Conservation (phyloP, 1,284 basidiomycete genomes). For the Pterulicium gracile region DNA sequence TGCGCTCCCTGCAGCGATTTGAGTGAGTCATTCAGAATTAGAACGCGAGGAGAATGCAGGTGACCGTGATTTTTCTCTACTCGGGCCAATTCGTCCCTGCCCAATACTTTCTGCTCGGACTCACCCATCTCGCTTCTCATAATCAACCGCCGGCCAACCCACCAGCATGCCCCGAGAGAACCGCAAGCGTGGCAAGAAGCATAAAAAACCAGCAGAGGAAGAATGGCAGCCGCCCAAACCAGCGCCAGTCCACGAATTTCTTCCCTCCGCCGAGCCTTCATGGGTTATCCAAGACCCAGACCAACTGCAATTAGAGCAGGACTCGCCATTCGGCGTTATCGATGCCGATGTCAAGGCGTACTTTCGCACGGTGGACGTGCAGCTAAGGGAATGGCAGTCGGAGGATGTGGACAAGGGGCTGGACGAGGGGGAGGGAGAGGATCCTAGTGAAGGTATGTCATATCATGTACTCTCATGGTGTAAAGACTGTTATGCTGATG, state of each 20-base stretch:
- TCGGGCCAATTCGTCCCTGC: background rate
- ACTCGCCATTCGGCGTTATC: slow-evolving; percentile 80
- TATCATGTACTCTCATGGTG: slow-evolving; percentile 4
- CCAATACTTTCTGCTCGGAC: background rate
- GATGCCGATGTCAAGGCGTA: slow-evolving; percentile 87
- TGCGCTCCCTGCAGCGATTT: no score
- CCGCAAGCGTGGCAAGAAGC: slow-evolving; percentile 67
- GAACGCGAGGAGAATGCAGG: no score
- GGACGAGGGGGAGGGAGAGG: slow-evolving; percentile 34
- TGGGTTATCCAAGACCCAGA: slow-evolving; percentile 48
- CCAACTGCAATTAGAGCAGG: slow-evolving; percentile 34
- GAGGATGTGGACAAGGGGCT: slow-evolving; percentile 25
- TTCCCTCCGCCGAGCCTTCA: slow-evolving; percentile 34
- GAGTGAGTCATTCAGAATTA: no score
- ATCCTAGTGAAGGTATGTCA: slow-evolving; percentile 68
- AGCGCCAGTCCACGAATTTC: background rate
- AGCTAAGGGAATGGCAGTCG: slow-evolving; percentile 76
- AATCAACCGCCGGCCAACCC: background rate
- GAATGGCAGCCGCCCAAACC: slow-evolving; percentile 12
- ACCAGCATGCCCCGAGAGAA: slow-evolving; percentile 61
- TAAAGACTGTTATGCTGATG: slow-evolving; percentile 7
- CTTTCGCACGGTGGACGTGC: slow-evolving; percentile 77
- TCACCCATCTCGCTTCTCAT: background rate
- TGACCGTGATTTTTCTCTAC: background rate
- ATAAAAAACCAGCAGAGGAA: slow-evolving; percentile 40